Evolutionary conservation across 345 rosid genomes (phyloP).

Genomic region (Heritiera fomes): DNA sequence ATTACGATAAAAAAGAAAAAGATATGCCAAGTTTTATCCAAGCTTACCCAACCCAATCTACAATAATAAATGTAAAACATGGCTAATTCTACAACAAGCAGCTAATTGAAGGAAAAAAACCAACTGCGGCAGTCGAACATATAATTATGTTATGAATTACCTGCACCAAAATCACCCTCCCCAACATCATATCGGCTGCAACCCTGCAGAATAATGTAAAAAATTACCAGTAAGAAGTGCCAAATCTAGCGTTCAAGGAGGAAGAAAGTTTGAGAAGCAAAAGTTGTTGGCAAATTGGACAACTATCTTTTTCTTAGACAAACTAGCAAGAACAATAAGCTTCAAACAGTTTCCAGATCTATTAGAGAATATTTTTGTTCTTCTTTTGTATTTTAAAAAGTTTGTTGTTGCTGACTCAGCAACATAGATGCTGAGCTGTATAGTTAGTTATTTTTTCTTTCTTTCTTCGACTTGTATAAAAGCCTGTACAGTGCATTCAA

Average conservation of each 20-base stretch:
- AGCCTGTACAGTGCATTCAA: too few species aligned
- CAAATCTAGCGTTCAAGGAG: background rate
- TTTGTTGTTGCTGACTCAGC: too few species aligned
- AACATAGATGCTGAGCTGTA: too few species aligned
- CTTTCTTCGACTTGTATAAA: too few species aligned
- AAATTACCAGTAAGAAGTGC: slow-evolving; percentile 4
- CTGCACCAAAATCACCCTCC: slow-evolving; percentile 61
- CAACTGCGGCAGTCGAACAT: background rate
- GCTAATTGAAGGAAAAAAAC: background rate
- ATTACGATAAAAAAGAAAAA: background rate
- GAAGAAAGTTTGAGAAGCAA: background rate
- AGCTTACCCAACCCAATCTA: background rate
- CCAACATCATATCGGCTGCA: slow-evolving; percentile 62
- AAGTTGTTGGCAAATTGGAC: background rate
- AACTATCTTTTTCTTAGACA: background rate
- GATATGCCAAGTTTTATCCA: background rate
- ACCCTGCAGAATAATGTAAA: slow-evolving; percentile 57
- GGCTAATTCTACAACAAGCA: background rate
- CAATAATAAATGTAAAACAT: background rate
- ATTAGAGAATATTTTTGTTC: too few species aligned
- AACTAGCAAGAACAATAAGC: background rate
- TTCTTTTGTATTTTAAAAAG: too few species aligned
- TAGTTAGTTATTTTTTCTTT: too few species aligned
- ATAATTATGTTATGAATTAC: slow-evolving; percentile 38
- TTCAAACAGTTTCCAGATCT: background rate